Base-by-base conservation (phyloP, 2,329 filamentous ascomycete genomes). In the Colletotrichum brevisporum region DNA sequence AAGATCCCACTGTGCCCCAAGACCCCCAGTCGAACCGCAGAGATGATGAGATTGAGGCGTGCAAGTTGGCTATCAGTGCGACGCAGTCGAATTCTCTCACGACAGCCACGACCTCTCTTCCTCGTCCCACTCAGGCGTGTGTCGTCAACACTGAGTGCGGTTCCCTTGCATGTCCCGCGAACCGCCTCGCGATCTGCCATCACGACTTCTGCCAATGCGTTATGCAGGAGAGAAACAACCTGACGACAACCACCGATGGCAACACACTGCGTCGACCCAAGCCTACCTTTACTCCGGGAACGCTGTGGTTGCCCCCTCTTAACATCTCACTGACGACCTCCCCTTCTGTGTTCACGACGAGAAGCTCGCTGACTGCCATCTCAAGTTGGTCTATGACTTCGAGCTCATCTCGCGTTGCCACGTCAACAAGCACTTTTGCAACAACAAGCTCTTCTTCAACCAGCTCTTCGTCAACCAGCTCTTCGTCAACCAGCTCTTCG, bases 151-250 rank as follows among this genome's bases (percentile, higher is more conserved):
- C 16, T 1, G 47, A 57, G 53, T 70, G 67, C n/a, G 52, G 10
- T 16, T 26, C 45, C 1, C 45, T 70, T 8, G 18, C 36, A 2
- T 69, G 57, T 12, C 63, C 52, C 4, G 10, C 13, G 1, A 39
- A 53, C 15, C 24, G 53, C 10, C 53, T 26, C 8, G 31, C 65
- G 4, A 43, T 21, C 3, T 67, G 63, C n/a, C 36, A 57, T n/a
- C 53, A 54, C 4, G 52, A 26, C 8, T 36, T 51, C 2, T 70
- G 63, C 13, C 56, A 27, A 2, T 67, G 63, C 36, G 56, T 62
- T 8, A 50, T 56, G 31, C n/a, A 24, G 2, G 47, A 27, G n/a
- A 58, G 31, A 1, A 45, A 50, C 41, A 43, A 43, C 41, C 6
- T 15, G 21, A 21, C 10, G 36, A 56, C 31, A 56, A 50, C 60